Percentiles rank a stretch among this genome's conserved stretches.
These are phyloP conservation scores for Gaeumannomyces tritici DNA, from an alignment of 2,329 filamentous ascomycete species.

Conservation along the genomic window DNA sequence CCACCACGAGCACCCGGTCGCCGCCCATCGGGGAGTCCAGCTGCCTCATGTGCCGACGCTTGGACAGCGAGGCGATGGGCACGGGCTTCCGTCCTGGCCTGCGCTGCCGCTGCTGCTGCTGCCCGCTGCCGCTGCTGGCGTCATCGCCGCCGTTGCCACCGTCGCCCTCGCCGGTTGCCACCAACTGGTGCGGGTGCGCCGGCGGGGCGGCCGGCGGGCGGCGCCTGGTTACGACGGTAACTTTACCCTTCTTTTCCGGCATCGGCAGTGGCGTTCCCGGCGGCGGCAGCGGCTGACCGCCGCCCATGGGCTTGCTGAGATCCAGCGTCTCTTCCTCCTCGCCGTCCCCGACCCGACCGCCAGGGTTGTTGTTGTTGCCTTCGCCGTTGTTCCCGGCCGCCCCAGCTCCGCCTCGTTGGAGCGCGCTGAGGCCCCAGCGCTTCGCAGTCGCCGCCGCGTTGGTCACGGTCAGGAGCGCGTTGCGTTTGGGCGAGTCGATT, in stretches of 20 bases:
- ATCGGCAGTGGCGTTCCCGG: conserved; percentile 70
- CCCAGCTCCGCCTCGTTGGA: conserved; percentile 26
- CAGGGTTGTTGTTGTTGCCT: background rate
- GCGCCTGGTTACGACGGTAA: conserved; percentile 41
- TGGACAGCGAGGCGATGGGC: conserved; percentile 30
- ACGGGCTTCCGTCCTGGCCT: too few relatives aligned
- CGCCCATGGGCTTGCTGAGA: conserved; percentile 63
- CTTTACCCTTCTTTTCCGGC: conserved; percentile 51
- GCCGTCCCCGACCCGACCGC: background rate
- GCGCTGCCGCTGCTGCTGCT: too few relatives aligned
- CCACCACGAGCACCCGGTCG: conserved; percentile 53
- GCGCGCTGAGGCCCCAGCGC: conserved; percentile 50
- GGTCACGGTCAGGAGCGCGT: conserved; percentile 43
- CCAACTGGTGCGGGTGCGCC: too few relatives aligned
- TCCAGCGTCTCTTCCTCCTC: conserved; percentile 24
- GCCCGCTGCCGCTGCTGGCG: too few relatives aligned
- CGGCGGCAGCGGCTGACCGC: conserved; percentile 72
- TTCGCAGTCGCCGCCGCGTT: conserved; percentile 46
- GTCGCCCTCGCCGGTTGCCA: too few relatives aligned
- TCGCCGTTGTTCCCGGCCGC: background rate
- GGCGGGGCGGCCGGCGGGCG: too few relatives aligned
- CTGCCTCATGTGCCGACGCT: conserved; percentile 27
- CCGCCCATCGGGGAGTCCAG: conserved; percentile 23
- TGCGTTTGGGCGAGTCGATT: conserved; percentile 29
- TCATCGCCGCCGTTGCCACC: too few relatives aligned